Evolutionary conservation across 1,139 yeast genomes (phyloP).

Genomic region (Eremothecium cymbalariae): DNA sequence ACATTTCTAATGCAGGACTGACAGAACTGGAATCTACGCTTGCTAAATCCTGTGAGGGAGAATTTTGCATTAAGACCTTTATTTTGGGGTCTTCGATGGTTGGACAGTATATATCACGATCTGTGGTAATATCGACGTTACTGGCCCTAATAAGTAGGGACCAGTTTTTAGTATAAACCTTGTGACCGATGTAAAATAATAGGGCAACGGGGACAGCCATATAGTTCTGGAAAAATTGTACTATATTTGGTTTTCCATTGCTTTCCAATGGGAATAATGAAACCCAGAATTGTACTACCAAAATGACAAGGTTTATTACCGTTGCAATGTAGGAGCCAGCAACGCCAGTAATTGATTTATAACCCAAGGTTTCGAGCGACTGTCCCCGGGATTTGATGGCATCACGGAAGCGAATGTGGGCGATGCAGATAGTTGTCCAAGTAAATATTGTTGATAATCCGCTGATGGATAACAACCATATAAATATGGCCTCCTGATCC

Average conservation of each 20-base stretch:
- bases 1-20: no score
- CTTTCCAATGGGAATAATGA: slow-evolving; percentile 58
- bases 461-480: slow-evolving; percentile 72
- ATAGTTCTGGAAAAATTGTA: slow-evolving; percentile 40
- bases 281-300: slow-evolving; percentile 67
- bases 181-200: slow-evolving; percentile 39
- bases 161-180: slow-evolving; percentile 36
- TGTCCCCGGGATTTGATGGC: slow-evolving; percentile 57
- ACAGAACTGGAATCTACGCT: no score
- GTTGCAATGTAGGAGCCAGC: slow-evolving; percentile 58
- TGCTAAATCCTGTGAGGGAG: no score
- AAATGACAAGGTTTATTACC: slow-evolving; percentile 46
- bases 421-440: slow-evolving; percentile 68
- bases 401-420: slow-evolving; percentile 63
- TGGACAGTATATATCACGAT: slow-evolving; percentile 34
- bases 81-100: no score
- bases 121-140: slow-evolving; percentile 42
- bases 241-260: slow-evolving; percentile 37
- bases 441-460: slow-evolving; percentile 76
- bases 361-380: slow-evolving; percentile 52
- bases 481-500: slow-evolving; percentile 53
- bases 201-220: slow-evolving; percentile 43
- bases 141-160: slow-evolving; percentile 31
- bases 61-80: no score
- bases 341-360: slow-evolving; percentile 52